These are phyloP conservation scores for Alternaria rosae DNA, from an alignment of 2,329 filamentous ascomycete genomes.

Conservation along the genomic window DNA sequence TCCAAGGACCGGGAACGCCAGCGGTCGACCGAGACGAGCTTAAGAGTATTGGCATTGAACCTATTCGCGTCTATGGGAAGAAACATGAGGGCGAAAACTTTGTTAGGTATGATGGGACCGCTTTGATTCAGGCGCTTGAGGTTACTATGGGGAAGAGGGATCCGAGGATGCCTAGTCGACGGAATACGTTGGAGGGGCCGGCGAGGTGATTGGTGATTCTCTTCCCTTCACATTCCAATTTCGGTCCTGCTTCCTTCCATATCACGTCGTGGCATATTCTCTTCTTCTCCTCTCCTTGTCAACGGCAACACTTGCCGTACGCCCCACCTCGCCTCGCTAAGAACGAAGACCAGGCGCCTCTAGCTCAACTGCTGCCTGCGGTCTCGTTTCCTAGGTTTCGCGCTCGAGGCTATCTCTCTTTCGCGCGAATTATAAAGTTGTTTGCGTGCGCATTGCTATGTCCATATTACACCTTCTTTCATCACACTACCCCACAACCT, in stretches of 20 bases:
- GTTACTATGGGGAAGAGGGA: constrained; percentile 76
- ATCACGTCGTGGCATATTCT: too few species aligned
- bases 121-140: constrained; percentile 76
- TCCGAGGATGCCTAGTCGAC: constrained; percentile 60
- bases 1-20: constrained; percentile 75
- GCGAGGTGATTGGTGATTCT: background rate
- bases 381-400: too few species aligned
- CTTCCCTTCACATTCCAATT: background rate
- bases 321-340: background rate
- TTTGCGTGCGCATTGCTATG: background rate
- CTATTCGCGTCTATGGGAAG: constrained; percentile 77
- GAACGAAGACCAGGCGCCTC: background rate
- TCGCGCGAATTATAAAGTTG: background rate
- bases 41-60: constrained; percentile 73
- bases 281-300: background rate
- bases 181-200: constrained; percentile 60
- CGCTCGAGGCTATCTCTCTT: too few species aligned
- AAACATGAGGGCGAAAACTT: constrained; percentile 63
- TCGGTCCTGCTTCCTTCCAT: too few species aligned
- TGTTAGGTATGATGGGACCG: constrained; percentile 77
- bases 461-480: background rate
- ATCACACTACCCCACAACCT: too few species aligned
- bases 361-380: background rate
- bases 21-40: constrained; percentile 72
- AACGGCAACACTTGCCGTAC: background rate